These are phyloP conservation scores for Boletus tomentosulus DNA, from an alignment of 768 basidiomycete genomes.

Conservation along the genomic window DNA sequence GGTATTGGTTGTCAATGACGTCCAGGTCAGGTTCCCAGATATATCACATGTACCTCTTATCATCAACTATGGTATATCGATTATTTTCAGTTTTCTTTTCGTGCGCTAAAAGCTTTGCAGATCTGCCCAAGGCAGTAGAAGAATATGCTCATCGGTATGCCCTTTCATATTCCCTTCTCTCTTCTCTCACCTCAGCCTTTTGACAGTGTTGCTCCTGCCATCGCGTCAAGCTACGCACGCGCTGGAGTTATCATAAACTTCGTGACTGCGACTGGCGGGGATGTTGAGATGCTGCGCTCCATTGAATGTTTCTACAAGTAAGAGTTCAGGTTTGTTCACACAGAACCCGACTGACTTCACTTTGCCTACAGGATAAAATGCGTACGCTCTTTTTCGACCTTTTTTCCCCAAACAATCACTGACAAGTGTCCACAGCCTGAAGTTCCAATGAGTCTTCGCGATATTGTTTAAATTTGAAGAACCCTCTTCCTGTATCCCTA, in stretches of 20 bases:
- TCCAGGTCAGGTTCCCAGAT: constrained; percentile 87
- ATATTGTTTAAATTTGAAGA: constrained; percentile 68
- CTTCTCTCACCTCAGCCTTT: constrained; percentile 8
- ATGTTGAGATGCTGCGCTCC: constrained; percentile 96
- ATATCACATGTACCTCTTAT: constrained; percentile 88
- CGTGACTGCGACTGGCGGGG: constrained; percentile 94
- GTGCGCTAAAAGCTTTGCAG: constrained; percentile 36
- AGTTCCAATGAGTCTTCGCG: constrained; percentile 87
- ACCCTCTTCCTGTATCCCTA: constrained; percentile 80
- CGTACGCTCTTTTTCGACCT: constrained; percentile 43
- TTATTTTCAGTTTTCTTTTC: not conserved
- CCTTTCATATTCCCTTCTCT: not conserved
- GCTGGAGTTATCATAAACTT: constrained; percentile 95
- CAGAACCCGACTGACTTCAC: constrained; percentile 12
- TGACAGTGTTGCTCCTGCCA: constrained; percentile 76
- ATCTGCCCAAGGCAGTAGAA: constrained; percentile 92
- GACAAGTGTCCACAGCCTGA: constrained; percentile 57
- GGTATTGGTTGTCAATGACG: constrained; percentile 90
- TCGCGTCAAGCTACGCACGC: constrained; percentile 76
- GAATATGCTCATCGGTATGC: constrained; percentile 91
- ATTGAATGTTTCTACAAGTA: constrained; percentile 99
- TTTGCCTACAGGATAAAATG: constrained; percentile 70
- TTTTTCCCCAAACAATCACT: constrained; percentile 15
- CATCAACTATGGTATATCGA: constrained; percentile 80
- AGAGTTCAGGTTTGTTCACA: constrained; percentile 21